phyloP scores from a whole-genome alignment of 805 yeast species.

The Starmerella sp. region DNA sequence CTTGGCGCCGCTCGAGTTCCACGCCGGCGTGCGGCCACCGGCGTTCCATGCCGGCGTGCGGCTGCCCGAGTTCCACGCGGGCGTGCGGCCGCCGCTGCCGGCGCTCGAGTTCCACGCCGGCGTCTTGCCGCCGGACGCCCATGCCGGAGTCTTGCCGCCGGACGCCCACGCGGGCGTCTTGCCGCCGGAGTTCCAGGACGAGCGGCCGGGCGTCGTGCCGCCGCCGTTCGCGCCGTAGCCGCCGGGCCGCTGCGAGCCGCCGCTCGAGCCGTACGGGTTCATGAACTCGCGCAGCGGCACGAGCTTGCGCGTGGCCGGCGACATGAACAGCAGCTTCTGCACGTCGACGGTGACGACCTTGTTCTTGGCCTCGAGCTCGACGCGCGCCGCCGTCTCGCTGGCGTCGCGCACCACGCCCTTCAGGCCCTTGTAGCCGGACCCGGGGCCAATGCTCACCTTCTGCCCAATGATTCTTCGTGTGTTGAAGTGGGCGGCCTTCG shows the following conservation, averaged over 20 bases:
- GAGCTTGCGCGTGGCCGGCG: slow-evolving; percentile 45
- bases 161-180: slow-evolving; percentile 37
- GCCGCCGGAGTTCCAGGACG: slow-evolving; percentile 28
- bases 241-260: background rate
- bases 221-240: slow-evolving; percentile 14
- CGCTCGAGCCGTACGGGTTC: slow-evolving; percentile 25
- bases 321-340: slow-evolving; percentile 60
- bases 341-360: slow-evolving; percentile 80
- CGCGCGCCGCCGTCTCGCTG: slow-evolving; percentile 80
- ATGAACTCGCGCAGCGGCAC: slow-evolving; percentile 73
- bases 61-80: slow-evolving; percentile 35
- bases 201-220: slow-evolving; percentile 10
- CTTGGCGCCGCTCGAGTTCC: slow-evolving; percentile 32
- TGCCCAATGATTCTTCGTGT: slow-evolving; percentile 49
- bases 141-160: slow-evolving; percentile 44
- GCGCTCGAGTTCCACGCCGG: slow-evolving; percentile 27
- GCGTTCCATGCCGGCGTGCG: slow-evolving; percentile 24
- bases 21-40: slow-evolving; percentile 43
- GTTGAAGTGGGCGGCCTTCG: slow-evolving; percentile 20
- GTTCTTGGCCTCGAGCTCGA: slow-evolving; percentile 85
- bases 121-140: slow-evolving; percentile 35
- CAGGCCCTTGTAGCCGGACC: slow-evolving; percentile 88
- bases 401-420: slow-evolving; percentile 90
- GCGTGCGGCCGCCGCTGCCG: slow-evolving; percentile 32
- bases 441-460: slow-evolving; percentile 72